A percentile compares a stretch with the other conserved stretches of the same genome.
These are phyloP conservation scores for Chenopodium quinoa DNA, from an alignment of 148 eudicot genomes.

Conservation along the genomic window DNA sequence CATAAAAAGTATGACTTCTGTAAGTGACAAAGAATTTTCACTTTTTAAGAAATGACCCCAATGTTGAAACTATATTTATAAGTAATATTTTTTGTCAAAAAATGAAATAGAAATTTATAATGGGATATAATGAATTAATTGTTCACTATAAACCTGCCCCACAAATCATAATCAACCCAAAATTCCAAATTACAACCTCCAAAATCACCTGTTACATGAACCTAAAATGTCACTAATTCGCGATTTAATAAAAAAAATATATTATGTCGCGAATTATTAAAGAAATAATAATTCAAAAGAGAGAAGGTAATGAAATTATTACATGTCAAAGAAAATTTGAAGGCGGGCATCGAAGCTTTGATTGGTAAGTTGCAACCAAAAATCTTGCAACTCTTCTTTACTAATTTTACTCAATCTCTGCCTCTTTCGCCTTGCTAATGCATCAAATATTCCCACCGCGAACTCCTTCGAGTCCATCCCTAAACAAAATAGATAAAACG, in stretches of 20 bases:
- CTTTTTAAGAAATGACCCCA: slow-evolving; percentile 11
- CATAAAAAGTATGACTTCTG: slow-evolving; percentile 19
- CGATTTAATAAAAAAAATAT: neutral
- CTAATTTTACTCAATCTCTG: slow-evolving; percentile 53
- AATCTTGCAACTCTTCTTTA: slow-evolving; percentile 83
- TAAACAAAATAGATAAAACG: neutral
- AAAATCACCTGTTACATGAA: neutral
- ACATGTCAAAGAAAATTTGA: slow-evolving; percentile 98
- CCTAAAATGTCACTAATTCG: no score
- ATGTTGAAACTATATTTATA: neutral
- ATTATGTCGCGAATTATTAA: neutral
- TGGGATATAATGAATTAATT: neutral
- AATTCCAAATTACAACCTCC: neutral
- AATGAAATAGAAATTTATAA: neutral
- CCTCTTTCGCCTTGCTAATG: slow-evolving; percentile 71
- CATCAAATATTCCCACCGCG: slow-evolving; percentile 84
- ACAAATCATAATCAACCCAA: slow-evolving; percentile 4
- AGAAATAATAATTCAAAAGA: neutral
- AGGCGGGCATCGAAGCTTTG: slow-evolving; percentile 95
- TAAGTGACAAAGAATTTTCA: slow-evolving; percentile 5
- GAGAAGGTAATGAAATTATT: slow-evolving; percentile 7
- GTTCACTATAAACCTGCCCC: slow-evolving; percentile 3
- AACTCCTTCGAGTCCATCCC: slow-evolving; percentile 97
- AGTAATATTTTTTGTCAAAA: no score
- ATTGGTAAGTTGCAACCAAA: slow-evolving; percentile 88